phyloP scores from a whole-genome alignment of 768 basidiomycete genomes.

The Boletus eberwhitei region DNA sequence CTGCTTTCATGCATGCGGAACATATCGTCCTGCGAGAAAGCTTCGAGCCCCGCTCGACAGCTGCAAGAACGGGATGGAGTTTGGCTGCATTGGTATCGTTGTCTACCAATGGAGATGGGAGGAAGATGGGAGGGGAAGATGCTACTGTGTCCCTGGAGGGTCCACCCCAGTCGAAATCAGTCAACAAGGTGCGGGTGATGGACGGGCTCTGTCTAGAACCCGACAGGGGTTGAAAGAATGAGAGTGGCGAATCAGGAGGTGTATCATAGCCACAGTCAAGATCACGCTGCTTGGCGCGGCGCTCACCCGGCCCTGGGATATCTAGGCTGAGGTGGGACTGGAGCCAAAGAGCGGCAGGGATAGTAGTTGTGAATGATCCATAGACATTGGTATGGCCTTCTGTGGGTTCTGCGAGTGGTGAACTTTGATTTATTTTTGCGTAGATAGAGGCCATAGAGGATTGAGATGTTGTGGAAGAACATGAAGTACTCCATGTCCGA shows the following conservation, averaged over 20 bases:
- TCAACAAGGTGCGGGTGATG: constrained; percentile 42
- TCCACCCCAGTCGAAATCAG: constrained; percentile 12
- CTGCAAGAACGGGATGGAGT: constrained; percentile 46
- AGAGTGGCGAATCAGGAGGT: constrained; percentile 30
- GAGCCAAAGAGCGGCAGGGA: constrained; percentile 32
- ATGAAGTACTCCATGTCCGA: constrained; percentile 21
- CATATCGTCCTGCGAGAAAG: constrained; percentile 44
- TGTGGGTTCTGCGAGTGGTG: constrained; percentile 22
- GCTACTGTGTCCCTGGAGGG: constrained; percentile 9
- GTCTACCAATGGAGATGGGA: constrained; percentile 20
- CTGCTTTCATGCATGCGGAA: constrained; percentile 50
- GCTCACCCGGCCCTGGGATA: constrained; percentile 13
- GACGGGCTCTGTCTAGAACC: constrained; percentile 31
- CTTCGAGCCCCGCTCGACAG: constrained; percentile 50
- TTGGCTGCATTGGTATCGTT: constrained; percentile 1
- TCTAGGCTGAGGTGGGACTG: constrained; percentile 16
- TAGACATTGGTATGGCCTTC: constrained; percentile 26
- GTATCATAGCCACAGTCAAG: constrained; percentile 20
- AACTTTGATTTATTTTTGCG: constrained; percentile 19
- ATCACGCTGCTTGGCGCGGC: constrained; percentile 1
- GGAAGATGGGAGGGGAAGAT: constrained; percentile 9
- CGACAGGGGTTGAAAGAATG: constrained; percentile 14
- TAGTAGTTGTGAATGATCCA: constrained; percentile 41
- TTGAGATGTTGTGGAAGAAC: constrained; percentile 22
- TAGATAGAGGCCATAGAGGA: constrained; percentile 26